phyloP scores from a whole-genome alignment of 73 alveolate species.

The Urostyla sp. region DNA sequence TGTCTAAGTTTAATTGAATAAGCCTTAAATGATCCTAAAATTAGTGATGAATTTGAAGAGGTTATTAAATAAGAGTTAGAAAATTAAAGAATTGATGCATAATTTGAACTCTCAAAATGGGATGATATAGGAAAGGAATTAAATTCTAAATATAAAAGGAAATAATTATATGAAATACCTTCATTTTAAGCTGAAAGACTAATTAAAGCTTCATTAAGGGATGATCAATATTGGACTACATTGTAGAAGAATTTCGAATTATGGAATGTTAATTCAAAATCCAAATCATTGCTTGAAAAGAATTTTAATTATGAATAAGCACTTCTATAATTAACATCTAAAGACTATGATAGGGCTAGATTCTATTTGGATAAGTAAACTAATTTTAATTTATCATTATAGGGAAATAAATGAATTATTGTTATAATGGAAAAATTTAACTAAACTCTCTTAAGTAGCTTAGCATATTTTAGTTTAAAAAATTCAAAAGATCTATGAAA shows the following conservation, averaged over 20 bases:
- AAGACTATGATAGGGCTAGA: conserved; percentile 77
- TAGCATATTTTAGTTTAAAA: conserved; percentile 86
- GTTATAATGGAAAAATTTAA: conserved; percentile 79
- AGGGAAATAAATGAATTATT: conserved; percentile 49
- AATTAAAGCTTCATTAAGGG: conserved; percentile 4
- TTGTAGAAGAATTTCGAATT: background rate
- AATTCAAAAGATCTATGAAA: conserved; percentile 86
- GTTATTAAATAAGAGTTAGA: conserved; percentile 27
- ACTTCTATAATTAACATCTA: conserved; percentile 53
- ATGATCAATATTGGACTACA: conserved; percentile 14
- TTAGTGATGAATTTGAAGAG: conserved; percentile 13
- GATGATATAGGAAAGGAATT: conserved; percentile 52
- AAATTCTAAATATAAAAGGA: background rate
- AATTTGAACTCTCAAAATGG: conserved; percentile 64
- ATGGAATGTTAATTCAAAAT: conserved; percentile 72
- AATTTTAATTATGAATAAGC: conserved; percentile 67
- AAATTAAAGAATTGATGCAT: conserved; percentile 26
- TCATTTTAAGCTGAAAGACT: conserved; percentile 33
- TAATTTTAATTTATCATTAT: too few species aligned
- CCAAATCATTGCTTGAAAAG: conserved; percentile 80
- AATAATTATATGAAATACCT: conserved; percentile 35
- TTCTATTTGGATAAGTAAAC: conserved; percentile 69
- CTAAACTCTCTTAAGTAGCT: conserved; percentile 82
- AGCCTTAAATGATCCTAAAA: conserved; percentile 36
- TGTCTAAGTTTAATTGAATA: conserved; percentile 42